A percentile compares a stretch with the other conserved stretches of the same genome.
phyloP scores from a whole-genome alignment of 805 yeast genomes.

The Saturnispora zaruensis region DNA sequence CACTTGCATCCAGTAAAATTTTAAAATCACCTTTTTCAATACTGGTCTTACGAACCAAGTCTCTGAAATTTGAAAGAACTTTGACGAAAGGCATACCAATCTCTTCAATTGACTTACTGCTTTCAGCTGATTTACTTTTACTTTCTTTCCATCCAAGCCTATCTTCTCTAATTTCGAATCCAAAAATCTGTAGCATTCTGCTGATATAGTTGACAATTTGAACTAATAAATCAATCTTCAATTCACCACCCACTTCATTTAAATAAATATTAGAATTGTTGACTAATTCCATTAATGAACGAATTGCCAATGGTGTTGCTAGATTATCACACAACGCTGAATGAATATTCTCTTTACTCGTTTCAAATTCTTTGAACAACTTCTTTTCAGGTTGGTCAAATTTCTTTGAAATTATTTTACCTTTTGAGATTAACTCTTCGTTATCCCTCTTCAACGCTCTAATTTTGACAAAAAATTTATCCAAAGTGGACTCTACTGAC shows the following conservation, averaged over 20 bases:
- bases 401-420: conserved; percentile 54
- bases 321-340: conserved; percentile 83
- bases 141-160: conserved; percentile 71
- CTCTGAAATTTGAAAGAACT: conserved; percentile 72
- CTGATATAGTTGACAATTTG: conserved; percentile 64
- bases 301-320: conserved; percentile 67
- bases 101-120: conserved; percentile 45
- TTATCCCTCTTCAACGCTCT: conserved; percentile 71
- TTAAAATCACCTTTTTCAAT: conserved; percentile 46
- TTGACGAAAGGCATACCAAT: conserved; percentile 72
- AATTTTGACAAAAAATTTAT: conserved; percentile 80
- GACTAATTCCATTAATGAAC: conserved; percentile 58
- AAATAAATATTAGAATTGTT: conserved; percentile 68
- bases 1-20: conserved; percentile 61
- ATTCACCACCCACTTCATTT: conserved; percentile 38
- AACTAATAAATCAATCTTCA: conserved; percentile 57
- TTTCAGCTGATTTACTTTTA: conserved; percentile 9
- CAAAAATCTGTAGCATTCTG: conserved; percentile 60
- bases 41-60: conserved; percentile 66
- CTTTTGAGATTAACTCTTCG: conserved; percentile 39
- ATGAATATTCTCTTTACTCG: conserved; percentile 56
- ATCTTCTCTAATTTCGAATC: conserved; percentile 65
- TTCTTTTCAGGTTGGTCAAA: conserved; percentile 45
- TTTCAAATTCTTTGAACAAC: conserved; percentile 33
- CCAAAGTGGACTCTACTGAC: conserved; percentile 62